Base-by-base conservation (phyloP, 140 eudicot species). In the Ambrosia hybrid region DNA sequence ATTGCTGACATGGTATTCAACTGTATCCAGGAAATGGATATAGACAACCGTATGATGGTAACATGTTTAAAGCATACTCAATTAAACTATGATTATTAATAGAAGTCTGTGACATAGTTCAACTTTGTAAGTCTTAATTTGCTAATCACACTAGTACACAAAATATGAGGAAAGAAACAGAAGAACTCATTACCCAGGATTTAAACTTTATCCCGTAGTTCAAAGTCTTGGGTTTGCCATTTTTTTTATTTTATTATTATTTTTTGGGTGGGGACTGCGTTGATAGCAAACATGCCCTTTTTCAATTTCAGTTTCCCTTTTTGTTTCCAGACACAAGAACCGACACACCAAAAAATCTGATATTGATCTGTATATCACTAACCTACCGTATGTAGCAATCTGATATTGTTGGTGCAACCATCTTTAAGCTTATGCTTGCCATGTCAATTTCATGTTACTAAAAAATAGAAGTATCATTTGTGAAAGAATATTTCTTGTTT, bases 11-110 rank as follows among this genome's bases (percentile, higher is more conserved):
- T 93, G 99, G 99, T 90, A 69, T 93, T 93, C 67, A 88, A 84
- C 81, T 90, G 99, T 79, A 93, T 93, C 74, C 99, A 93, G 84
- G 97, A 93, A 79, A 93, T 93, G 97, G 99, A 93, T 78, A 93
- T 93, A 59, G 99, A 93, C 90, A 93, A 93, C 76, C 84, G 99
- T 37, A 93, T 93, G 99, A 90, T 86, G 99, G 99, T 93, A 90
- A 21, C 36, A 21, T 39, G 26, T 58, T 16, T 41, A 52, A 65
- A 46, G 4, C 46, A 46, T 34, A 30, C 41, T 9, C 4, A 34
- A 30, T 5, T 39, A 10, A 63, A 36, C 60, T 43, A 51, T 71
- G 16, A 63, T 78, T 71, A 51, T 39, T 74, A 8, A 59, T 68
- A 69, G 37, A 46, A 68, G 55, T 51, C 57, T 67, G 38, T 53